A percentile compares a stretch with the other conserved stretches of the same genome.
phyloP scores from a whole-genome alignment of 805 yeast species.

The Lipomyces starkeyi region DNA sequence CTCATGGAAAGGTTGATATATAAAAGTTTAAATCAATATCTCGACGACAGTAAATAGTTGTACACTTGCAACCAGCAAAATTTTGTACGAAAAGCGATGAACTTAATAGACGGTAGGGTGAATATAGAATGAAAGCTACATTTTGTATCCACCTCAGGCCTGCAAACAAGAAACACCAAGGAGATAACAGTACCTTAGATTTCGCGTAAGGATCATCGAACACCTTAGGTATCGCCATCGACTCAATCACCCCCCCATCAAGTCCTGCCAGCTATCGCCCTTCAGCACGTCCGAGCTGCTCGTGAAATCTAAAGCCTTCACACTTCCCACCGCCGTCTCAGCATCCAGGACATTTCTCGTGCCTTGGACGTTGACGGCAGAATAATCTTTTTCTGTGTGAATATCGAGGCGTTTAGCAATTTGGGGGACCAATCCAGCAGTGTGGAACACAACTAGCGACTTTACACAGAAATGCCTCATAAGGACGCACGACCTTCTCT shows the following conservation, averaged over 20 bases:
- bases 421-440: background rate
- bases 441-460: background rate
- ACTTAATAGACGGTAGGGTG: too few species aligned
- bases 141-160: too few species aligned
- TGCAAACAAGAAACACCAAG: background rate
- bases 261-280: background rate
- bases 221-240: background rate
- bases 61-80: too few species aligned
- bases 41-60: too few species aligned
- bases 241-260: background rate
- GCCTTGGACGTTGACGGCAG: background rate
- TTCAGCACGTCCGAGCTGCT: background rate
- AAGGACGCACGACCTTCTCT: slow-evolving; percentile 13
- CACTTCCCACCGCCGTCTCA: background rate
- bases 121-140: too few species aligned
- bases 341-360: background rate
- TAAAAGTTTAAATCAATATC: too few species aligned
- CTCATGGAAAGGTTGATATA: too few species aligned
- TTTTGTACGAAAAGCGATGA: too few species aligned
- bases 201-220: background rate
- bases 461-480: slow-evolving; percentile 19
- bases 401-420: background rate
- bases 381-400: background rate
- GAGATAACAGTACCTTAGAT: background rate
- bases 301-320: background rate